A percentile compares a stretch with the other conserved stretches of the same genome.
Conservation (phyloP, 2,329 filamentous ascomycete species). For the Acarospora socialis region DNA sequence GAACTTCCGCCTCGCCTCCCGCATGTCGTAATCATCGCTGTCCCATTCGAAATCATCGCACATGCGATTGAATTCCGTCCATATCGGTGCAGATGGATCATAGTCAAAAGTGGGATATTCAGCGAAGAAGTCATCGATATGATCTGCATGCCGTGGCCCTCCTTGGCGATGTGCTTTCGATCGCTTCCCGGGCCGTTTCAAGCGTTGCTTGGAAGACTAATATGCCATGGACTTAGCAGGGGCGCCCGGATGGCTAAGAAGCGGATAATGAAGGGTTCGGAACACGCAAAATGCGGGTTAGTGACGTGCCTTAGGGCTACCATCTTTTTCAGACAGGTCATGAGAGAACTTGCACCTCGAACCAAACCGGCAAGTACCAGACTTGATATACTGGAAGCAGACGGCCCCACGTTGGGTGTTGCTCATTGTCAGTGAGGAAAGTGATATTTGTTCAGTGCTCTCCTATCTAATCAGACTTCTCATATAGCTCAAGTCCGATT, state of each 20-base stretch:
- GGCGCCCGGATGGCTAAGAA: too few relatives aligned
- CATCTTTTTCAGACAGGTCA: not conserved
- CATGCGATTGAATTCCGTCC: conserved; percentile 9
- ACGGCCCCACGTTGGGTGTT: not conserved
- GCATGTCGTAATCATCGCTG: conserved; percentile 8
- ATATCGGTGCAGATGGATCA: conserved; percentile 3
- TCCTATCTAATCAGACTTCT: too few relatives aligned
- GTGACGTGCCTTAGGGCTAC: not conserved
- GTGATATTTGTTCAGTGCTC: too few relatives aligned
- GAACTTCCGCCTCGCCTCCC: conserved; percentile 11
- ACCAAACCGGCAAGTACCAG: conserved; percentile 1
- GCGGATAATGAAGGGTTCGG: too few relatives aligned
- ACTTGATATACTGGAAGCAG: not conserved
- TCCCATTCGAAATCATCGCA: conserved; percentile 9
- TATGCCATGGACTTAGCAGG: too few relatives aligned
- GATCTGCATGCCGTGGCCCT: not conserved
- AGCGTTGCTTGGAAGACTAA: not conserved
- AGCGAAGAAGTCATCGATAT: conserved; percentile 8
- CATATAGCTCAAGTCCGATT: too few relatives aligned
- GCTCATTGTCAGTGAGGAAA: not conserved
- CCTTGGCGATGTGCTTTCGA: not conserved
- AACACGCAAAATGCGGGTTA: not conserved
- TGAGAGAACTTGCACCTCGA: not conserved
- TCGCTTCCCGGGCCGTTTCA: not conserved
- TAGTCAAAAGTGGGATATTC: conserved; percentile 9